Evolutionary conservation across 495 filamentous ascomycete genomes (phyloP).

Genomic region (Mytilinidion resinicola): DNA sequence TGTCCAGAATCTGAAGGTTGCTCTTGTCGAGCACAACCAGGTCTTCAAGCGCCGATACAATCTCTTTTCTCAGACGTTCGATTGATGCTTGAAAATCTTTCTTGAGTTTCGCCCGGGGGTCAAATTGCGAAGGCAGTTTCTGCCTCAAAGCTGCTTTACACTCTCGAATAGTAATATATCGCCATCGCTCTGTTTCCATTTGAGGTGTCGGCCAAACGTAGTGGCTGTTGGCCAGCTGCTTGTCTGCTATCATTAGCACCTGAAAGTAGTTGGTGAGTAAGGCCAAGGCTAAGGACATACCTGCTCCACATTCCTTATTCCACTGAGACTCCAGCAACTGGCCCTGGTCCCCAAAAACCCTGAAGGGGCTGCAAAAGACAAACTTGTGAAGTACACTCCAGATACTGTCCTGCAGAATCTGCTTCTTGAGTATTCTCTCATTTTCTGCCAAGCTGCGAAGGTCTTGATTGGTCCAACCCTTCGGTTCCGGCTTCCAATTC

Average conservation of each 20-base stretch:
- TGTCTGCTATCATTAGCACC: not conserved
- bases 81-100: not conserved
- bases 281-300: not conserved
- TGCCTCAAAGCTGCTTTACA: constrained; percentile 4
- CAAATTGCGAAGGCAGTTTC: not conserved
- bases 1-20: not conserved
- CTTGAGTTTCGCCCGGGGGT: constrained; percentile 1
- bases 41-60: not conserved
- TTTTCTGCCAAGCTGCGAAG: not conserved
- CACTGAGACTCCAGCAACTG: constrained; percentile 6
- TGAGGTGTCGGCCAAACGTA: constrained; percentile 8
- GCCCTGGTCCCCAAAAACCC: constrained; percentile 14
- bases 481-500: constrained; percentile 4
- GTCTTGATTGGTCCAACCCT: constrained; percentile 5
- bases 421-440: constrained; percentile 7
- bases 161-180: constrained; percentile 5
- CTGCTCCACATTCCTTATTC: constrained; percentile 13
- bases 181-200: constrained; percentile 8
- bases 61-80: not conserved
- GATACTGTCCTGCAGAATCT: constrained; percentile 17
- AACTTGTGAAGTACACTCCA: constrained; percentile 9
- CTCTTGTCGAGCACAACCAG: constrained; percentile 3
- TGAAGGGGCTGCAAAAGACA: constrained; percentile 20
- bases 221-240: not conserved
- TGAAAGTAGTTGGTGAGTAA: not conserved